Base-by-base conservation (phyloP, 2,329 filamentous ascomycete genomes). In the Dothiorella sarmentorum region DNA sequence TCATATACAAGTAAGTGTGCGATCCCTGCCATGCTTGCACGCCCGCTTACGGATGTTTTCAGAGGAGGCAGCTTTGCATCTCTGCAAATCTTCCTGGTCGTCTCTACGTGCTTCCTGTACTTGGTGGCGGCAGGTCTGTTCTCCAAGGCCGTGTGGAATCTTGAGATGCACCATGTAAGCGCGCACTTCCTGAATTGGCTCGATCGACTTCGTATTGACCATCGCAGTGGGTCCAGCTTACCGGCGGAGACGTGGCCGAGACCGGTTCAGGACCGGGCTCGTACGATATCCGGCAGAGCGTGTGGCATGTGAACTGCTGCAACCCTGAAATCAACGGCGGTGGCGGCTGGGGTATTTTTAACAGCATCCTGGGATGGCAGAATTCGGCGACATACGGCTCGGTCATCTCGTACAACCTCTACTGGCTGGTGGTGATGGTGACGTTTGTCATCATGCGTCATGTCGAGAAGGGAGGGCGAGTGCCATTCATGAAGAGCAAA, bases 331-430 rank as follows among this genome's bases (percentile, higher is more conserved):
- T 86, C 37, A 86, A 90, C 62, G 87, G 88, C 26, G 87, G 87
- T 47, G 85, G 87, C 35, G 89, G 88, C 43, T 96, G 90, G 91
- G 90, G 89, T 58, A 85, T 96, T 64, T 91, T 96, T 79, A 93
- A 95, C 66, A 85, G 89, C 60, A 80, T 96, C 56, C 79, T 96
- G 10, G 91, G 91, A 60, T 96, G 91, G 91, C 83, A 85, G 61
- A 96, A 96, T 76, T 90, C 88, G 11, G 91, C 89, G 4, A 95
- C 91, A 1, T 91, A 93, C 66, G 90, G 91, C 53, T 92, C 89
- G 1, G 88, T 96, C 63, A 85, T 96, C 62, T 86, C 88, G 1
- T 96, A 96, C 76, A 95, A 94, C 70, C 60, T 93, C 15, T 96
- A 96, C 77, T 96, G 91, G 91, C 74, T 94, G 52, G 78, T 78